Percentiles rank a stretch among this genome's conserved stretches.
Conservation (phyloP, 257 asterid species). For the Linaria vulgaris region DNA sequence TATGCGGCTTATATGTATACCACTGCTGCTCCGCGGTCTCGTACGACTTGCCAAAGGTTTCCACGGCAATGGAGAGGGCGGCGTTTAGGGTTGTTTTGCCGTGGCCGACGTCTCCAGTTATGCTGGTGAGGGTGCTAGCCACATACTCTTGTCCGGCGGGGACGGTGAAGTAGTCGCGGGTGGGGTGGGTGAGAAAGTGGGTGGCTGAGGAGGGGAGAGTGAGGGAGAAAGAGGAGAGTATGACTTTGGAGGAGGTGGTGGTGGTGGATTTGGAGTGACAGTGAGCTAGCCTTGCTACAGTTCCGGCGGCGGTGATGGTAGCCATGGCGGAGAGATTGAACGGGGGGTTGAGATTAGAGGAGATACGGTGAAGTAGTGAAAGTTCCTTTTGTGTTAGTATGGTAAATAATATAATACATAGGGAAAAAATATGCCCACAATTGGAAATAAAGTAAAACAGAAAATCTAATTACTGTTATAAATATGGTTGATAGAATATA, state of each 20-base stretch:
- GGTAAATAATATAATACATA: too few species aligned
- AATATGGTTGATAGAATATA: too few species aligned
- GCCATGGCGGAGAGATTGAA: slow-evolving; percentile 26
- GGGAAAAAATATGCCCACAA: too few species aligned
- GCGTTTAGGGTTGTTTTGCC: slow-evolving; percentile 74
- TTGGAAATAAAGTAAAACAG: too few species aligned
- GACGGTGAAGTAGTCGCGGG: too few species aligned
- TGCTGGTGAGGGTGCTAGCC: slow-evolving; percentile 90
- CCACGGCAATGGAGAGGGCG: slow-evolving; percentile 78
- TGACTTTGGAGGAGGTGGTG: slow-evolving; percentile 44
- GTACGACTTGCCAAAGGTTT: slow-evolving; percentile 48
- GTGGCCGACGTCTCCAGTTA: slow-evolving; percentile 98
- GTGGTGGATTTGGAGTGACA: slow-evolving; percentile 28
- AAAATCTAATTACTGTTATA: too few species aligned
- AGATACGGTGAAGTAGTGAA: slow-evolving; percentile 13
- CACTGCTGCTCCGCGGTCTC: slow-evolving; percentile 30
- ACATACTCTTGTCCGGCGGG: slow-evolving; percentile 86
- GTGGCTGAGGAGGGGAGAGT: slow-evolving; percentile 38
- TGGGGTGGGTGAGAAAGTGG: slow-evolving; percentile 39
- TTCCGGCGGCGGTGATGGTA: slow-evolving; percentile 28
- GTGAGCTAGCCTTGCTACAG: slow-evolving; percentile 29
- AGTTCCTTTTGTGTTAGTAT: slow-evolving; percentile 21
- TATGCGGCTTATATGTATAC: too few species aligned
- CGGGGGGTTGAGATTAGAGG: too few species aligned
- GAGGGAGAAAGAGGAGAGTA: slow-evolving; percentile 70